phyloP scores from a whole-genome alignment of 352 stramenopile genomes.

The Plasmopara halstedii region DNA sequence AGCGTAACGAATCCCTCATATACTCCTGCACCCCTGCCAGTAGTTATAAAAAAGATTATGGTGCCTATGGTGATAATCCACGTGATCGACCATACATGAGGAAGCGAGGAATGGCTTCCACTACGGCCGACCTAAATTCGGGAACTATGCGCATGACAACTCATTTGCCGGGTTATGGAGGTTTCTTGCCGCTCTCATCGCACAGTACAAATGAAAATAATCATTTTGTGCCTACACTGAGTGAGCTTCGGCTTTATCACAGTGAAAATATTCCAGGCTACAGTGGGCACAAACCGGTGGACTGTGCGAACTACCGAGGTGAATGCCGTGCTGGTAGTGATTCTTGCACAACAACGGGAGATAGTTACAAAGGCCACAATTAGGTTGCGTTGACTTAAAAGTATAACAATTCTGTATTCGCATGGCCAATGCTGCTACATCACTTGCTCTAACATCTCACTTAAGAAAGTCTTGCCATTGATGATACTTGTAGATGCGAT shows the following conservation, averaged over 20 bases:
- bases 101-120: conserved; percentile 72
- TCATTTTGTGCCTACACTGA: conserved; percentile 20
- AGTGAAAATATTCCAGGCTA: conserved; percentile 80
- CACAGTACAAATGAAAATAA: conserved; percentile 58
- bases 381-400: conserved; percentile 25
- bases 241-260: conserved; percentile 64
- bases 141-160: conserved; percentile 68
- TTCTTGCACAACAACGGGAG: conserved; percentile 47
- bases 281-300: conserved; percentile 66
- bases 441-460: conserved; percentile 40
- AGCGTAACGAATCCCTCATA: conserved; percentile 29
- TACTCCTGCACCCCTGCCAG: conserved; percentile 54
- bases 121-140: conserved; percentile 58
- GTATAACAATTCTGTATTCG: too few relatives aligned
- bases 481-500: conserved; percentile 50
- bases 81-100: conserved; percentile 62
- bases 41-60: conserved; percentile 66
- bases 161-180: conserved; percentile 74
- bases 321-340: conserved; percentile 60
- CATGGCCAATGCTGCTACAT: background rate
- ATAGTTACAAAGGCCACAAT: conserved; percentile 46
- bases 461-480: conserved; percentile 48
- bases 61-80: conserved; percentile 55
- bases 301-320: conserved; percentile 74
- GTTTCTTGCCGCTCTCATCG: conserved; percentile 52